Conservation (phyloP, 176 grass and related monocot species). For the Raddia guianensis region DNA sequence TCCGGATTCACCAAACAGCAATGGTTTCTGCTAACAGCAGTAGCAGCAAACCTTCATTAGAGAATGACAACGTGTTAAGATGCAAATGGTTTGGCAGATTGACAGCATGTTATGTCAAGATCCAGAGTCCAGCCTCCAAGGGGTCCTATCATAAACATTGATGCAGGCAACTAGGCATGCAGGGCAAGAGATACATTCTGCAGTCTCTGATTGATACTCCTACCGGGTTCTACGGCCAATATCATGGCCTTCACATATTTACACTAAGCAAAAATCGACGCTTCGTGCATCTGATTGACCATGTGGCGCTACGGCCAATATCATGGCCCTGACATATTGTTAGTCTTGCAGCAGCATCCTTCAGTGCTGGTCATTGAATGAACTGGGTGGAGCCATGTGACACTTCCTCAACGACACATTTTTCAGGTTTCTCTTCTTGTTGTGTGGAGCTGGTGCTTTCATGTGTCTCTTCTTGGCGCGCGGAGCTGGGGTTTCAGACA, state of each 20-base stretch:
- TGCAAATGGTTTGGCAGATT: background rate
- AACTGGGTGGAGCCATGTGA: constrained; percentile 16
- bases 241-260: background rate
- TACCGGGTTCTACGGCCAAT: background rate
- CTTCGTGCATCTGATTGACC: constrained; percentile 14
- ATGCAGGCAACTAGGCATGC: background rate
- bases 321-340: too few relatives aligned
- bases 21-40: background rate
- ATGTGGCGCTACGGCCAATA: too few relatives aligned
- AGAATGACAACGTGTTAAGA: background rate
- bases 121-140: background rate
- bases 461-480: too few relatives aligned
- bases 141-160: background rate
- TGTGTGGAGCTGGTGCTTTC: background rate
- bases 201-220: background rate
- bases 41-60: background rate
- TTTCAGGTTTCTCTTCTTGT: background rate
- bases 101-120: background rate
- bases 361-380: background rate
- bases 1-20: background rate
- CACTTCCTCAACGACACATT: background rate
- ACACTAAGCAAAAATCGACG: constrained; percentile 35
- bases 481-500: too few relatives aligned
- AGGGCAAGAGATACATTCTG: background rate
- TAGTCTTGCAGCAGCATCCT: too few relatives aligned